Percentiles rank a stretch among this genome's conserved stretches.
phyloP scores from a whole-genome alignment of 139 green algal species.

The Pseudopediastrum boryanum region DNA sequence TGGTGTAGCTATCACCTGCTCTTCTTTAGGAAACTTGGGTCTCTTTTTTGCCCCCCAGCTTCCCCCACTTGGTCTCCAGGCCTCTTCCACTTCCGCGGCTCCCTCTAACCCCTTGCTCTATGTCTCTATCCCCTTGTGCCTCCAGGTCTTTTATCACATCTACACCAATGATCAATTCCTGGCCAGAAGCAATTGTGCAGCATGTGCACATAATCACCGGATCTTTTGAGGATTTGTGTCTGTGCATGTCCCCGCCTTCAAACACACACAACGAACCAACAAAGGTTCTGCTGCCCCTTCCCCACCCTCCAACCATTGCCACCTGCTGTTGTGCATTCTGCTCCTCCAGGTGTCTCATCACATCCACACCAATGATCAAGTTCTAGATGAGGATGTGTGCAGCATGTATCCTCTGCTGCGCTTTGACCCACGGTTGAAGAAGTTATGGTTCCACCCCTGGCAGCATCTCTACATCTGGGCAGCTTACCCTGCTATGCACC shows the following conservation, averaged over 20 bases:
- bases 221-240: too few relatives aligned
- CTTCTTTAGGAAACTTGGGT: too few relatives aligned
- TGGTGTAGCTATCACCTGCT: too few relatives aligned
- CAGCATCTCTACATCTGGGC: conserved; percentile 84
- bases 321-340: background rate
- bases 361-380: conserved; percentile 90
- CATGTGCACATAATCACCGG: too few relatives aligned
- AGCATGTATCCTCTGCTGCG: conserved; percentile 76
- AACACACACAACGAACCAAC: too few relatives aligned
- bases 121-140: too few relatives aligned
- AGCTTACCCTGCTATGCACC: conserved; percentile 78
- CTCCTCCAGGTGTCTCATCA: conserved; percentile 80
- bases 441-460: conserved; percentile 76
- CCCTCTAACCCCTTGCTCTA: too few relatives aligned
- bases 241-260: too few relatives aligned
- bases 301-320: background rate
- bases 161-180: conserved; percentile 88
- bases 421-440: conserved; percentile 83
- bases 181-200: conserved; percentile 84
- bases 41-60: too few relatives aligned
- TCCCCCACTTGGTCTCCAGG: too few relatives aligned
- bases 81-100: too few relatives aligned
- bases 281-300: too few relatives aligned
- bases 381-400: conserved; percentile 84
- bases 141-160: conserved; percentile 85